Evolutionary conservation across 805 yeast genomes (phyloP).

Genomic region (Nakazawaea anatomiae): DNA sequence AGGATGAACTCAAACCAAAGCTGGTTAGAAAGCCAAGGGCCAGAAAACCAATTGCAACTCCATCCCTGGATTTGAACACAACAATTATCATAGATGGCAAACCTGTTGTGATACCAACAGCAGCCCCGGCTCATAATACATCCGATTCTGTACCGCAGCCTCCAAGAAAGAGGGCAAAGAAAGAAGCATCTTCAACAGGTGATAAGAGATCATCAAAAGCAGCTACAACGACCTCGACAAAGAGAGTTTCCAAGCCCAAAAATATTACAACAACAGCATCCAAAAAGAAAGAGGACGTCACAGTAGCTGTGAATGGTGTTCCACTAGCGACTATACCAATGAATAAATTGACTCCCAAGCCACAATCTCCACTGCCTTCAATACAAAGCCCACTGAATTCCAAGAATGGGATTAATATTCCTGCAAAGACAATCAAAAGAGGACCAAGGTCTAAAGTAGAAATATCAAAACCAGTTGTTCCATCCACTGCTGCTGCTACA

Average conservation of each 20-base stretch:
- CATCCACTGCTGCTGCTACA: background rate
- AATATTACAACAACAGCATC: background rate
- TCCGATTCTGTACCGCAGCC: background rate
- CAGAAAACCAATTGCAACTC: constrained; percentile 1
- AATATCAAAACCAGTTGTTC: too few relatives aligned
- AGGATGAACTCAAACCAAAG: background rate
- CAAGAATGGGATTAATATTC: background rate
- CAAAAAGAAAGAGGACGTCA: background rate
- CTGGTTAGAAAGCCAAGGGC: constrained; percentile 8
- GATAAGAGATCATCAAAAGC: background rate
- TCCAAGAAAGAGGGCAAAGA: constrained; percentile 5
- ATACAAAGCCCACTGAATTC: background rate
- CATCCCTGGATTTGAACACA: constrained; percentile 1
- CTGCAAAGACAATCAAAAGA: constrained; percentile 1
- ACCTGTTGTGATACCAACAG: constrained; percentile 5
- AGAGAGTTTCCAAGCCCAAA: constrained; percentile 7
- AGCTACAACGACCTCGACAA: constrained; percentile 11
- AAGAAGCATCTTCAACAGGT: background rate
- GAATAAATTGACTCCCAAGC: background rate
- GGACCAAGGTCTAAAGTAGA: constrained; percentile 2
- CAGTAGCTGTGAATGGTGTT: background rate
- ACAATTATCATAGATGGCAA: constrained; percentile 10
- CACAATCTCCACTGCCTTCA: background rate
- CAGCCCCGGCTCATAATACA: background rate
- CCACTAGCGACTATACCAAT: background rate